Percentiles rank a stretch among this genome's conserved stretches.
Evolutionary conservation across 345 rosid species (phyloP).

Genomic region (Eutrema japonicum): DNA sequence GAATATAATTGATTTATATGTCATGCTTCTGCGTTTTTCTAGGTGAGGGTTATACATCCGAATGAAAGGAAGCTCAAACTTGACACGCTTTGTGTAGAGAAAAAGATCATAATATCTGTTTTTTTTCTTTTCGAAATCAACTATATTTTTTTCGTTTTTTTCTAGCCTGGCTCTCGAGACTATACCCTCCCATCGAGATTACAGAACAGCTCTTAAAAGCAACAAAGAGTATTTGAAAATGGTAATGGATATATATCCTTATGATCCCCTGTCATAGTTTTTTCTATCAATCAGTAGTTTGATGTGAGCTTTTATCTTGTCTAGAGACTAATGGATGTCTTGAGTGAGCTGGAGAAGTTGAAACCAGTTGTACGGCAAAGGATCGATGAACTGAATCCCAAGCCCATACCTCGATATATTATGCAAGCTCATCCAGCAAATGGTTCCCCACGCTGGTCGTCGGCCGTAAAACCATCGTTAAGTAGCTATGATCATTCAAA

Average conservation of each 20-base stretch:
- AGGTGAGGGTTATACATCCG: slow-evolving; percentile 53
- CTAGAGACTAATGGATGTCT: slow-evolving; percentile 66
- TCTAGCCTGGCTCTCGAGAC: slow-evolving; percentile 93
- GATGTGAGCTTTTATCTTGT: slow-evolving; percentile 41
- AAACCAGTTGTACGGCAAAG: slow-evolving; percentile 78
- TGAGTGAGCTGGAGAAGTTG: slow-evolving; percentile 83
- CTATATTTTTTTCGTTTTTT: slow-evolving; percentile 39
- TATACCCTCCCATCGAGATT: slow-evolving; percentile 88
- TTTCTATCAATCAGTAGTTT: slow-evolving; percentile 15
- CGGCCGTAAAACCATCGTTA: slow-evolving; percentile 51
- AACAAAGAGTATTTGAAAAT: slow-evolving; percentile 63
- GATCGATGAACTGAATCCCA: slow-evolving; percentile 60
- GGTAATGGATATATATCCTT: slow-evolving; percentile 44
- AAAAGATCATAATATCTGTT: background rate
- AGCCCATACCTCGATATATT: slow-evolving; percentile 48
- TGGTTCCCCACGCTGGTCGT: slow-evolving; percentile 53
- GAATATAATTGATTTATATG: slow-evolving; percentile 81
- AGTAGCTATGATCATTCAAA: slow-evolving; percentile 48
- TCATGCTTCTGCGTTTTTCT: slow-evolving; percentile 94
- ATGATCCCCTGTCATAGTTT: background rate
- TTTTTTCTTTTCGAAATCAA: background rate
- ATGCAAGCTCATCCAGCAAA: slow-evolving; percentile 48
- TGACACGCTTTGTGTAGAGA: background rate
- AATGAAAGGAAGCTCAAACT: slow-evolving; percentile 14
- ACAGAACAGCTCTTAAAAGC: slow-evolving; percentile 52